phyloP scores from a whole-genome alignment of 495 filamentous ascomycete genomes.

The Penicillium bialowiezense region DNA sequence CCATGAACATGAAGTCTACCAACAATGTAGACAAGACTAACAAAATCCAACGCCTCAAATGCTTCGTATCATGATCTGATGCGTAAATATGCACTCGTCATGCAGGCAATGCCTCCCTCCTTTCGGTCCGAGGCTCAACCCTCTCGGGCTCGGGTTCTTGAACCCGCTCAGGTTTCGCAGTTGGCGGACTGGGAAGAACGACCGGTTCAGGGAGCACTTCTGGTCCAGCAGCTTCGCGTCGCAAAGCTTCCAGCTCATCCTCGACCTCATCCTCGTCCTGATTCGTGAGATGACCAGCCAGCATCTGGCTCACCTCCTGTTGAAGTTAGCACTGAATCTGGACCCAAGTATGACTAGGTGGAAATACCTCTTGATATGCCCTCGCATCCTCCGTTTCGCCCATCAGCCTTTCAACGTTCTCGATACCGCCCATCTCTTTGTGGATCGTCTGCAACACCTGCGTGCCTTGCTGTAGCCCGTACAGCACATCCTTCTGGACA shows the following conservation, averaged over 20 bases:
- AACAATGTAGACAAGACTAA: neutral
- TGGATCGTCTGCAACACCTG: constrained; percentile 85
- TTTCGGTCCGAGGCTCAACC: constrained; percentile 32
- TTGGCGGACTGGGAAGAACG: constrained; percentile 60
- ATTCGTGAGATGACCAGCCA: constrained; percentile 78
- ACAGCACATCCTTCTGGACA: constrained; percentile 93
- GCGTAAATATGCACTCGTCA: constrained; percentile 13
- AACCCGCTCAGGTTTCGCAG: constrained; percentile 24
- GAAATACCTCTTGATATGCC: constrained; percentile 76
- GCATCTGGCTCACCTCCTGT: constrained; percentile 86
- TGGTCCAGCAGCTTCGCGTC: constrained; percentile 58
- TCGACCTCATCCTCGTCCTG: constrained; percentile 98
- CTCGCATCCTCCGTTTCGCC: constrained; percentile 85
- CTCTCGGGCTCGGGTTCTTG: constrained; percentile 22
- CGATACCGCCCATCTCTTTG: constrained; percentile 92
- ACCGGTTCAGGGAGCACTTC: constrained; percentile 54
- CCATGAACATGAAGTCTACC: constrained; percentile 12
- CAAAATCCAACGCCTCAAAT: constrained; percentile 12
- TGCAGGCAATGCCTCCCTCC: constrained; percentile 30
- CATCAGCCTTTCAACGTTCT: constrained; percentile 89
- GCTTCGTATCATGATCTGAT: constrained; percentile 16
- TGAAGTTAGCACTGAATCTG: constrained; percentile 5
- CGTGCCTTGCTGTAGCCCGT: constrained; percentile 89
- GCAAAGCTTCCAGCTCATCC: constrained; percentile 81
- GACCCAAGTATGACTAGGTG: neutral